These are phyloP conservation scores for Picochlorum sp. DNA, from an alignment of 139 green algal species.

Conservation along the genomic window DNA sequence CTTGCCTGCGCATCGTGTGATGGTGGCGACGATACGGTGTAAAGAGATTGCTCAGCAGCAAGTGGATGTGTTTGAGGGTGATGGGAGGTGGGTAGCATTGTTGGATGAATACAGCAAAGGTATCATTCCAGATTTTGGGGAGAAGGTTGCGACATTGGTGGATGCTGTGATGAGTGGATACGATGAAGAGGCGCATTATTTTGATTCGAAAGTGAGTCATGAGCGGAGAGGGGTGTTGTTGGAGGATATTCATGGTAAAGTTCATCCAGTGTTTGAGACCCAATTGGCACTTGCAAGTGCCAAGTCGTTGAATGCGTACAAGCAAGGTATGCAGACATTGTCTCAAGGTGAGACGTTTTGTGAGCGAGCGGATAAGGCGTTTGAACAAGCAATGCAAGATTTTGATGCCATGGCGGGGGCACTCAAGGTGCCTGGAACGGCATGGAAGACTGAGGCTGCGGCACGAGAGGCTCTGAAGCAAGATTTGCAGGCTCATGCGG, in stretches of 20 bases:
- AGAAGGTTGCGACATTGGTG: constrained; percentile 31
- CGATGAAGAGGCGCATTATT: constrained; percentile 82
- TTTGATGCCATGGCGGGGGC: constrained; percentile 23
- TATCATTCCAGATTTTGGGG: constrained; percentile 59
- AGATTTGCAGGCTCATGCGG: background rate
- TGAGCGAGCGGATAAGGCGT: constrained; percentile 10
- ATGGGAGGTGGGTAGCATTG: constrained; percentile 54
- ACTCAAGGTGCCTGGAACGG: constrained; percentile 16
- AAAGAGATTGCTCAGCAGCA: constrained; percentile 72
- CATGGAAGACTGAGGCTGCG: constrained; percentile 17
- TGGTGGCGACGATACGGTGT: constrained; percentile 96
- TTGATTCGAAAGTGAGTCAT: constrained; percentile 59
- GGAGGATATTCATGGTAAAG: constrained; percentile 29
- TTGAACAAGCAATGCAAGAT: constrained; percentile 15
- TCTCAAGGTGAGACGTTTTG: constrained; percentile 12
- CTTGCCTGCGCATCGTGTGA: constrained; percentile 94
- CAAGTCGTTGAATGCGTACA: constrained; percentile 33
- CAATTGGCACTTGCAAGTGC: constrained; percentile 48
- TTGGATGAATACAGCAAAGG: constrained; percentile 19
- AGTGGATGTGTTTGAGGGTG: constrained; percentile 42
- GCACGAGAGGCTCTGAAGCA: background rate
- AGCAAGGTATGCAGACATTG: background rate
- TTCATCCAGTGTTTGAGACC: constrained; percentile 33
- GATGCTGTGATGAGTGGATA: constrained; percentile 48
- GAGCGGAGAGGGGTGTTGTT: constrained; percentile 60